phyloP scores from a whole-genome alignment of 306 rosid species.

The Cyclanthera cordifolia region DNA sequence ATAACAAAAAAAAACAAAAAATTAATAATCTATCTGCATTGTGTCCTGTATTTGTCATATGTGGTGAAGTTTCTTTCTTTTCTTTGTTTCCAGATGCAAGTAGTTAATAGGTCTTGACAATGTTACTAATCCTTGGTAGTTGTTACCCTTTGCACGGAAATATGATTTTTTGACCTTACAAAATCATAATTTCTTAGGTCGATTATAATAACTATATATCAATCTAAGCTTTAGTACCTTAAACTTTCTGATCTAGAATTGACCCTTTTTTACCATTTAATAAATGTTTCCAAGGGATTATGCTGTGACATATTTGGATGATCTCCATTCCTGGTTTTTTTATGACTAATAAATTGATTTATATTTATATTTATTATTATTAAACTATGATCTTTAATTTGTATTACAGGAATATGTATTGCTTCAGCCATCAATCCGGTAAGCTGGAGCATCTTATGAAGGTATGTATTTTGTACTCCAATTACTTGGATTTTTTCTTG shows the following conservation, averaged over 20 bases:
- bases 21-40: background rate
- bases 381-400: conserved; percentile 4
- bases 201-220: background rate
- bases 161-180: background rate
- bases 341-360: background rate
- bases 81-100: too few species aligned
- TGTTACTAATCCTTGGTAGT: conserved; percentile 5
- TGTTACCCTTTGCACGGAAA: background rate
- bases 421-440: conserved; percentile 94
- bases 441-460: conserved; percentile 95
- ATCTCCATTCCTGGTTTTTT: background rate
- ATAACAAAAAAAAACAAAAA: too few species aligned
- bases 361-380: background rate
- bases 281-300: background rate
- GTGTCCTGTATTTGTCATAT: background rate
- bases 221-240: background rate
- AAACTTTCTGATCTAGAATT: background rate
- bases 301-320: background rate
- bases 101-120: background rate
- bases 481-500: background rate
- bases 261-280: background rate
- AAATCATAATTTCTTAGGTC: background rate
- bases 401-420: conserved; percentile 72
- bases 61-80: background rate
- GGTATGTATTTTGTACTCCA: conserved; percentile 33